Percentiles rank a stretch among this genome's conserved stretches.
These are phyloP conservation scores for Penicillium sp. DNA, from an alignment of 2,329 filamentous ascomycete species.

Conservation along the genomic window DNA sequence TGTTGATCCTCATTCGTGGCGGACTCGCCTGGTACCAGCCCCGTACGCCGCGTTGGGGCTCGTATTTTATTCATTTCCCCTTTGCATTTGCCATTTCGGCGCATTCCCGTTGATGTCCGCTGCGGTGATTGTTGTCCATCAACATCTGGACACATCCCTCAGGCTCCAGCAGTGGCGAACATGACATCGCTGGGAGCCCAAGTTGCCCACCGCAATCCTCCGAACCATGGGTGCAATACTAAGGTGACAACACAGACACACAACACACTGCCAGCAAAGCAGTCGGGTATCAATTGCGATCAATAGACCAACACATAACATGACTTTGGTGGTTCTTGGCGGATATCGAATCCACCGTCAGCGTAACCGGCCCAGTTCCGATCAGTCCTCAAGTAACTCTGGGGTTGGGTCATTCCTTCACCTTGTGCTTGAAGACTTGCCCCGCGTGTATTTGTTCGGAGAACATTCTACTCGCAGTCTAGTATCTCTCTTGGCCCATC, in stretches of 20 bases:
- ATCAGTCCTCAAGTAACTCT: background rate
- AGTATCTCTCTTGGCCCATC: background rate
- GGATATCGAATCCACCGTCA: background rate
- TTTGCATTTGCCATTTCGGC: too few species aligned
- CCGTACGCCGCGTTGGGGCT: background rate
- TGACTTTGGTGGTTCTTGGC: background rate
- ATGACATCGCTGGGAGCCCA: background rate
- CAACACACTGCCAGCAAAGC: background rate
- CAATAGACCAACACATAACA: background rate
- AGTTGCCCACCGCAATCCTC: background rate
- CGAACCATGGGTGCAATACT: background rate
- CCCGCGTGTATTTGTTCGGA: background rate
- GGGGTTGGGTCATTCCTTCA: background rate
- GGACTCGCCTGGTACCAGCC: background rate
- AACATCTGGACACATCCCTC: background rate
- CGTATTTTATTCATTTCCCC: conserved; percentile 1
- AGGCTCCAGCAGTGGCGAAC: background rate
- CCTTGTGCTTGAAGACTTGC: background rate
- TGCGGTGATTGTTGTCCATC: background rate
- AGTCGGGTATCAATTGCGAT: background rate
- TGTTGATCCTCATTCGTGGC: conserved; percentile 22
- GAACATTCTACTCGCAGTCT: background rate
- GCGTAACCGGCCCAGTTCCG: background rate
- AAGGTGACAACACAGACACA: background rate
- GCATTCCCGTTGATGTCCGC: too few species aligned